Conservation (phyloP, 306 rosid species). For the Gleditsia sinensis region DNA sequence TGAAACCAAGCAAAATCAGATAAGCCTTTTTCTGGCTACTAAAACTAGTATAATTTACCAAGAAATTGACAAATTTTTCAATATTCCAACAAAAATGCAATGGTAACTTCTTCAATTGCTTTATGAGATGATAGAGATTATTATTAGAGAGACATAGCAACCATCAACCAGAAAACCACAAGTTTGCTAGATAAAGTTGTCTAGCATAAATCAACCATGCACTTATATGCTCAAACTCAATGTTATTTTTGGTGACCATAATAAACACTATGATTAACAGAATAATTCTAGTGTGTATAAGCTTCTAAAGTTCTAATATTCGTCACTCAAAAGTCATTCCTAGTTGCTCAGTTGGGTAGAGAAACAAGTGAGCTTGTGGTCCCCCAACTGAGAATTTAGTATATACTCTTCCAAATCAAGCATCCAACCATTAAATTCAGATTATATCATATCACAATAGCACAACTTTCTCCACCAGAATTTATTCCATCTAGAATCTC, state of each 20-base stretch:
- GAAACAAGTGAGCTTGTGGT: constrained; percentile 42
- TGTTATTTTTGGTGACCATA: constrained; percentile 12
- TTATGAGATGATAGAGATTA: not conserved
- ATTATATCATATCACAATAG: constrained; percentile 11
- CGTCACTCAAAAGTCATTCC: constrained; percentile 39
- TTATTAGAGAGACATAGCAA: constrained; percentile 17
- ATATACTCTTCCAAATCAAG: constrained; percentile 45
- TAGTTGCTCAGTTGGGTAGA: constrained; percentile 35
- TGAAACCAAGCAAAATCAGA: constrained; percentile 49
- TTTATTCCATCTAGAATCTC: constrained; percentile 59
- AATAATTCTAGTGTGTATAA: constrained; percentile 17
- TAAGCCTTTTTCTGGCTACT: constrained; percentile 12
- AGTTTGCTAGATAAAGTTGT: constrained; percentile 5
- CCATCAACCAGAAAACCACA: constrained; percentile 13
- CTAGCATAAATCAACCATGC: constrained; percentile 30
- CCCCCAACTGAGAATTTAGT: constrained; percentile 47
- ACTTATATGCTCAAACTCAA: constrained; percentile 29
- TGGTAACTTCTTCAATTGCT: not conserved
- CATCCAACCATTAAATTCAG: constrained; percentile 30
- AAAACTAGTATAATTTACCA: not conserved
- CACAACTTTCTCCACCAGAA: constrained; percentile 43
- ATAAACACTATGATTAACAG: constrained; percentile 13
- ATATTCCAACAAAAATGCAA: not conserved
- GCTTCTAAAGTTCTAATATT: constrained; percentile 31
- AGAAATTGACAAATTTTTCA: not conserved